Conservation (phyloP, 2,329 filamentous ascomycete genomes). For the Aspergillus tanneri region DNA sequence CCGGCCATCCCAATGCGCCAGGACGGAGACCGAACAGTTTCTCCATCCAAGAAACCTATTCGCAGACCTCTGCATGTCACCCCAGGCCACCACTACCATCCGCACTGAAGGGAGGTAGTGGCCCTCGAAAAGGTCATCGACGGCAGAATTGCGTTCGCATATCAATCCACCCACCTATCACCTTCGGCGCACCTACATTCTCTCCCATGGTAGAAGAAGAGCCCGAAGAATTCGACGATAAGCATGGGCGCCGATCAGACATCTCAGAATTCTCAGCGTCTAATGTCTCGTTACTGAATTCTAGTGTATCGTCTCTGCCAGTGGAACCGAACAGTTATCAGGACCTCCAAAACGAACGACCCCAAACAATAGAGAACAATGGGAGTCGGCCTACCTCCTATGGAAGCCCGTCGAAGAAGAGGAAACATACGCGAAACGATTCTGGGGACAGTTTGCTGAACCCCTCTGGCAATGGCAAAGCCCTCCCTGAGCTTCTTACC, state of each 20-base stretch:
- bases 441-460: slow-evolving; percentile 13
- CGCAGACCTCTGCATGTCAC: slow-evolving; percentile 24
- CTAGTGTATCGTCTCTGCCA: slow-evolving; percentile 19
- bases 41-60: slow-evolving; percentile 20
- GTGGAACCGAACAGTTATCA: slow-evolving; percentile 18
- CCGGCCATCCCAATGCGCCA: slow-evolving; percentile 22
- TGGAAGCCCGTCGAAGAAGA: slow-evolving; percentile 28
- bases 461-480: slow-evolving; percentile 20
- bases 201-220: slow-evolving; percentile 39
- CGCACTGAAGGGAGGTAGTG: slow-evolving; percentile 34
- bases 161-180: slow-evolving; percentile 38
- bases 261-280: slow-evolving; percentile 21
- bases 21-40: slow-evolving; percentile 16
- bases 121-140: slow-evolving; percentile 40
- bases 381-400: slow-evolving; percentile 12
- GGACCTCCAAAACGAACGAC: slow-evolving; percentile 9
- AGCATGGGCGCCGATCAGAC: slow-evolving; percentile 22
- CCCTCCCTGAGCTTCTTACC: slow-evolving; percentile 28
- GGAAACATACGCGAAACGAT: slow-evolving; percentile 19
- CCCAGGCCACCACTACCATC: slow-evolving; percentile 28
- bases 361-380: slow-evolving; percentile 9
- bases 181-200: slow-evolving; percentile 34
- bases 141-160: slow-evolving; percentile 47
- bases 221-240: slow-evolving; percentile 34
- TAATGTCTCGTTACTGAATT: slow-evolving; percentile 17